These are phyloP conservation scores for Flaveria bidentis DNA, from an alignment of 129 eudicot species.

Conservation along the genomic window DNA sequence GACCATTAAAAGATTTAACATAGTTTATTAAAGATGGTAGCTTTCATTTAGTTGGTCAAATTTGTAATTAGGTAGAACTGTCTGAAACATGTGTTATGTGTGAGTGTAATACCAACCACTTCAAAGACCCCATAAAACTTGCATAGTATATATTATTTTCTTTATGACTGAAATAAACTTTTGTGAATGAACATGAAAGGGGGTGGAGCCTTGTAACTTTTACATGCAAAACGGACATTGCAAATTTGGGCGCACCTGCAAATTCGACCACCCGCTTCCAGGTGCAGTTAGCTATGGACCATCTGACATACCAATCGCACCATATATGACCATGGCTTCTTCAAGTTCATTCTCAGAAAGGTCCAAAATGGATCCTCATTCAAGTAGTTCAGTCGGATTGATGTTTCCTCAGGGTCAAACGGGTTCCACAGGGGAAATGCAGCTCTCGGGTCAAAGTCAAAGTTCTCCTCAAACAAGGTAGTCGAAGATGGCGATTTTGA, in stretches of 20 bases:
- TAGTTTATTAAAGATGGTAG: neutral
- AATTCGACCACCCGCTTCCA: conserved; percentile 82
- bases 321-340: conserved; percentile 48
- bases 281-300: conserved; percentile 48
- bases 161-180: neutral
- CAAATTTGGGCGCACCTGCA: conserved; percentile 87
- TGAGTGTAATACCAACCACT: neutral
- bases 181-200: conserved; percentile 49
- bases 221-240: conserved; percentile 84
- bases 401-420: conserved; percentile 44
- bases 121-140: neutral
- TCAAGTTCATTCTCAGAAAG: conserved; percentile 52
- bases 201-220: conserved; percentile 83
- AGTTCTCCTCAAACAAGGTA: conserved; percentile 44
- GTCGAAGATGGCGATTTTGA: conserved; percentile 26
- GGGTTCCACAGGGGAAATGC: conserved; percentile 33
- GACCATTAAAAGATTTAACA: conserved; percentile 5
- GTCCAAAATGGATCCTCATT: conserved; percentile 47
- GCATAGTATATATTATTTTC: neutral
- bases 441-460: conserved; percentile 44
- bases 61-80: neutral
- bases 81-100: neutral
- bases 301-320: conserved; percentile 67
- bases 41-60: conserved; percentile 14
- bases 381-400: conserved; percentile 42